These are phyloP conservation scores for Globisporangium paroecandrum DNA, from an alignment of 352 stramenopile species.

Conservation along the genomic window DNA sequence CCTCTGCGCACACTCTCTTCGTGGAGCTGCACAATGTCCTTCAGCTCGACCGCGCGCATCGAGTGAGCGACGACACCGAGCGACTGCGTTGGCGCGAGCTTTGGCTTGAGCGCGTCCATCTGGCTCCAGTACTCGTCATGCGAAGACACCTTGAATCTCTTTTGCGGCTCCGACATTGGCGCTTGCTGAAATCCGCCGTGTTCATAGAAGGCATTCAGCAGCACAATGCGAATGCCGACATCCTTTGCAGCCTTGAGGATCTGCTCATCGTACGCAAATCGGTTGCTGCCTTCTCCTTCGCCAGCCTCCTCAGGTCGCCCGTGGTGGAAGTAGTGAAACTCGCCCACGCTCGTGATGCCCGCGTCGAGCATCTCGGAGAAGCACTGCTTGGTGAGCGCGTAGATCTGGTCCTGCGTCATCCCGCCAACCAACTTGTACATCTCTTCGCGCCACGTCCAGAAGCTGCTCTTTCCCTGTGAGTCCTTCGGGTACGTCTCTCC, in stretches of 20 bases:
- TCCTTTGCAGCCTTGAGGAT: conserved; percentile 59
- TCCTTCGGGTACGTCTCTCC: conserved; percentile 68
- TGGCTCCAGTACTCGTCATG: conserved; percentile 64
- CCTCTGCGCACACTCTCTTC: conserved; percentile 57
- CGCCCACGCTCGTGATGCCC: conserved; percentile 71
- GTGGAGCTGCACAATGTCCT: conserved; percentile 61
- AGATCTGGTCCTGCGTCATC: conserved; percentile 65
- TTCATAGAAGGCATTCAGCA: conserved; percentile 77
- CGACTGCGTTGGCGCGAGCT: conserved; percentile 42
- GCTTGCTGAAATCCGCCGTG: conserved; percentile 61
- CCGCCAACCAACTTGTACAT: conserved; percentile 77
- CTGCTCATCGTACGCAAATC: conserved; percentile 68
- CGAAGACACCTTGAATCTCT: conserved; percentile 69
- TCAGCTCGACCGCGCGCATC: conserved; percentile 62
- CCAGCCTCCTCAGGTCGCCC: conserved; percentile 28
- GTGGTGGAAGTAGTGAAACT: conserved; percentile 85
- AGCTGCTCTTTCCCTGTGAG: conserved; percentile 41
- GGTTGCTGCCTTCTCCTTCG: conserved; percentile 23
- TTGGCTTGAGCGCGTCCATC: conserved; percentile 50
- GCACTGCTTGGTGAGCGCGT: conserved; percentile 66
- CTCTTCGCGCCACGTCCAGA: conserved; percentile 82
- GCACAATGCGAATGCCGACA: conserved; percentile 66
- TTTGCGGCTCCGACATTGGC: conserved; percentile 57
- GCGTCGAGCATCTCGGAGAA: conserved; percentile 77
- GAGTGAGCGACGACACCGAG: conserved; percentile 75